Evolutionary conservation across 2,329 filamentous ascomycete species (phyloP), one percentile per base, ranked within the genome.

Genomic region (Alternaria tenuissima): DNA sequence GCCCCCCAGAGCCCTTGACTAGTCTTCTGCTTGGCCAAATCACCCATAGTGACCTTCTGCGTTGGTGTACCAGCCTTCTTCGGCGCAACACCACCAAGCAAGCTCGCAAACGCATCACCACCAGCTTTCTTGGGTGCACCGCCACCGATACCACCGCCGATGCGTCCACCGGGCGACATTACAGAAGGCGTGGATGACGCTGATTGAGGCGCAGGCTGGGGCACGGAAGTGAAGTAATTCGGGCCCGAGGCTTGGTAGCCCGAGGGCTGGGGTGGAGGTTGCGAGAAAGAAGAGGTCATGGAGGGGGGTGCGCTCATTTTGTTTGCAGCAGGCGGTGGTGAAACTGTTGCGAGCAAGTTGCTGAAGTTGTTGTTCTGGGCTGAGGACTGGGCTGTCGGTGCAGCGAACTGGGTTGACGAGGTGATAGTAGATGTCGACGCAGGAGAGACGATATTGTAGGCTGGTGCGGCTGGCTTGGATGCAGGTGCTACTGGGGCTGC

Each of bases 1-100:
- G 91, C 87, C 18, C 94, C 95, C 93, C 96, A 99, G 65, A 99
- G 92, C 7, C 94, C 93, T 16, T 94, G 93, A 70, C 89, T 93
- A 59, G 93, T 95, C 85, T 98, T 97, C 81, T 97, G 93, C 84
- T 97, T 97, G n/a, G 94, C 94, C 79, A 99, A 88, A 78, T 96
- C 94, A 30, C 93, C 94, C 81, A 99, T 86, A 56, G 94, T 94
- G 52, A 93, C 89, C 59, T 89, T 85, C 55, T 85, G 82, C 9
- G 82, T 83, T 12, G 85, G 83, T 2, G 88, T 86, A 61, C 80
- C 84, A 1, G 85, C 80, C 81, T 95, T 96, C 83, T 93, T 93
- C 66, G 93, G 86, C 47, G 89, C 89, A 11, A 86, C 86, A 65
- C 89, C 92, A 28, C 89, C 89, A 88, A 96, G 96, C 34, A 99